These are phyloP conservation scores for Monosiga brevicollis DNA, from an alignment of 78 protist species.

Conservation along the genomic window DNA sequence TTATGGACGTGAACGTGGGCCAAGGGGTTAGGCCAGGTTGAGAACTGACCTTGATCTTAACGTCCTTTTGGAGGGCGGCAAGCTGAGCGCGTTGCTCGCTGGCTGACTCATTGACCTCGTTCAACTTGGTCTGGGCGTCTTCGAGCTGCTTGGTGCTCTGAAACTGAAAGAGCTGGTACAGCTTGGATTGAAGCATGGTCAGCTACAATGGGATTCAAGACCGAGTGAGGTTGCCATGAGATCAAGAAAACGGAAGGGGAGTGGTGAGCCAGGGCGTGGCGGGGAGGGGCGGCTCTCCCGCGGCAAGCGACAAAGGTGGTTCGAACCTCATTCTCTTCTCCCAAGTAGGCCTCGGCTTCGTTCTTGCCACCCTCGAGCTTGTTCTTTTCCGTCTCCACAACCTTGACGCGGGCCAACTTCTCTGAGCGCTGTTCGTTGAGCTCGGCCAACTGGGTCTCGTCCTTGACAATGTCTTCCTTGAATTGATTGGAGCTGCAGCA, in stretches of 20 bases:
- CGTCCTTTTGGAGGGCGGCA: background rate
- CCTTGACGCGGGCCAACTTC: constrained; percentile 38
- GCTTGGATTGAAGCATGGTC: background rate
- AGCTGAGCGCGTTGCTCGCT: too few species aligned
- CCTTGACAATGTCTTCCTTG: constrained; percentile 57
- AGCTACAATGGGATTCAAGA: too few species aligned
- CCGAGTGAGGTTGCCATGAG: too few species aligned
- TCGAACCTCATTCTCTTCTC: constrained; percentile 38
- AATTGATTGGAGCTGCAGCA: background rate
- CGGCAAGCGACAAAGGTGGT: too few species aligned
- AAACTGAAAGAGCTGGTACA: background rate
- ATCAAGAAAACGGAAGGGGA: too few species aligned
- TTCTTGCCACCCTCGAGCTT: constrained; percentile 55
- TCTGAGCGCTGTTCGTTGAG: constrained; percentile 59
- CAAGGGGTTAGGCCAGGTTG: too few species aligned
- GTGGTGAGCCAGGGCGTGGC: too few species aligned
- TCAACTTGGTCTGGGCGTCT: too few species aligned
- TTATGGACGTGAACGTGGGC: background rate
- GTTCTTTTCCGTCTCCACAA: constrained; percentile 36
- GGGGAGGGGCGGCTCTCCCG: too few species aligned
- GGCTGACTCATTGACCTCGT: too few species aligned
- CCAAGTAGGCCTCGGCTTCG: constrained; percentile 81
- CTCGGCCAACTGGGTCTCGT: constrained; percentile 43
- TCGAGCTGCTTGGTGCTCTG: background rate
- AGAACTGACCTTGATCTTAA: too few species aligned